Evolutionary conservation across 768 basidiomycete genomes (phyloP), one percentile per base, ranked within the genome.

Genomic region (Boletellus ananiceps): DNA sequence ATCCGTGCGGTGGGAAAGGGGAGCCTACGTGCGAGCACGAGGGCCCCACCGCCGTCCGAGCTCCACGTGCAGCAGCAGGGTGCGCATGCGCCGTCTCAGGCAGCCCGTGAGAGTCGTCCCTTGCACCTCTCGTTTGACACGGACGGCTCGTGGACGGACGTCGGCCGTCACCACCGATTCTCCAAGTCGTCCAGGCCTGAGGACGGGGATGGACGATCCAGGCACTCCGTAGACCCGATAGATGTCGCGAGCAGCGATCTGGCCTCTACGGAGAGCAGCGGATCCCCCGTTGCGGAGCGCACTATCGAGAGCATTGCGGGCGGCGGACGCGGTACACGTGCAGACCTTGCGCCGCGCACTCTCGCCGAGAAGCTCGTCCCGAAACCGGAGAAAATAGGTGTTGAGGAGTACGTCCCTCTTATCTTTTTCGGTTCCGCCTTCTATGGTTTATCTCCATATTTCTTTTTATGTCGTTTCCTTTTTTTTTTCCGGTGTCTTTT

Each of bases 61-160:
- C 64, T 66, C 37, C 73, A 69, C 14, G 31, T 39, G 8, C 50
- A 47, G 25, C 19, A 29, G 31, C 9, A 34, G 13, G 23, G 44
- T 12, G 11, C 25, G 34, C 40, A 15, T 42, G 37, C 29, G 19
- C 39, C 37, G 18, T 33, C 60, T 67, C 42, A 47, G 11, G 33
- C 8, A 29, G 29, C 42, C n/a, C 55, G 53, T 27, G 57, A 54
- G 37, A 48, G 47, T 23, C 49, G 51, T 4, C 43, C 59, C 3
- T 57, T 58, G 4, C 29, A 29, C 29, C 53, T 57, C 16, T 61
- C 63, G 14, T 48, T 66, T 15, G 79, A 79, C 50, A 79, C 77
- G 2, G 82, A 85, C 54, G 72, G 76, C 31, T 81, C 82, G 5
- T 88, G 86, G 86, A 87, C 85, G 18, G 82, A 81, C 47, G 81